phyloP scores from a whole-genome alignment of 495 filamentous ascomycete species.

The Aspergillus affinis region DNA sequence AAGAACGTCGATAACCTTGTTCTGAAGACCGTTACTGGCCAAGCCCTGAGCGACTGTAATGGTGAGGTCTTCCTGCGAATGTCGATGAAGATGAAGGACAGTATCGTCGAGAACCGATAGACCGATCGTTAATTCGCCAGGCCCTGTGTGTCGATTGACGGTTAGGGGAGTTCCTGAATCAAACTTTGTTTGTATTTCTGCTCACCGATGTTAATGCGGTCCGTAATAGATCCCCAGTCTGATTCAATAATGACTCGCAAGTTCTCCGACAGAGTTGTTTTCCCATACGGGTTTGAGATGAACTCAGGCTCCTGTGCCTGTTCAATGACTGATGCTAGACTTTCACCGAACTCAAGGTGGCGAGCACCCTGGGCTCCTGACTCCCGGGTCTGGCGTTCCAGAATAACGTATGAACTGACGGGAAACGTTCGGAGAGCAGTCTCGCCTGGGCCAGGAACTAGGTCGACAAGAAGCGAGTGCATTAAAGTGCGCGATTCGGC shows the following conservation, averaged over 20 bases:
- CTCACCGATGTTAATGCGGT: not conserved
- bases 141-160: not conserved
- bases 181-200: not conserved
- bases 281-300: not conserved
- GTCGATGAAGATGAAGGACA: not conserved
- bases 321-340: not conserved
- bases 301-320: not conserved
- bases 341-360: constrained; percentile 1
- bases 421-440: not conserved
- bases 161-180: not conserved
- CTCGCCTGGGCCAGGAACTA: not conserved
- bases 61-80: not conserved
- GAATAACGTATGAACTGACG: not conserved
- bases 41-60: not conserved
- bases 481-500: not conserved
- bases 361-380: not conserved
- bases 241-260: not conserved
- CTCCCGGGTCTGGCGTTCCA: not conserved
- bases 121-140: not conserved
- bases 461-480: not conserved
- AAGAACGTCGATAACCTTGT: not conserved
- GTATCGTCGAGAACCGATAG: not conserved
- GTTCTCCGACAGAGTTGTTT: not conserved
- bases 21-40: not conserved
- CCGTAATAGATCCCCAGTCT: not conserved